A percentile compares a stretch with the other conserved stretches of the same genome.
Conservation (phyloP, 2,329 filamentous ascomycete species). For the Triangularia verruculosa region DNA sequence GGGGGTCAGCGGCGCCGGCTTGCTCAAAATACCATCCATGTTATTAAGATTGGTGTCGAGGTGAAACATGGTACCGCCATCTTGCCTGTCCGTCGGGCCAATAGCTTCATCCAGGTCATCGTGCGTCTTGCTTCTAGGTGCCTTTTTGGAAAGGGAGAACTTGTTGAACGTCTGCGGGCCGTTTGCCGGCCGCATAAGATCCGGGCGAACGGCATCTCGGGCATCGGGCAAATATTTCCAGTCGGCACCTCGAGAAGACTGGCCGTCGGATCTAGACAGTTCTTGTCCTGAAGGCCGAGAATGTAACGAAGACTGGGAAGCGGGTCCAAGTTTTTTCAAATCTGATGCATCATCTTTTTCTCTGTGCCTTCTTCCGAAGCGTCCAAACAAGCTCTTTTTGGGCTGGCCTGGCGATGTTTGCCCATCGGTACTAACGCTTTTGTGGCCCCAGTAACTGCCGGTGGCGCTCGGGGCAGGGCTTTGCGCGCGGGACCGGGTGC, state of each 20-base stretch:
- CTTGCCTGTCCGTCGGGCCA: conserved; percentile 55
- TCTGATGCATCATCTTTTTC: conserved; percentile 47
- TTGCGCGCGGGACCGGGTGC: conserved; percentile 59
- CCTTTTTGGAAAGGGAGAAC: conserved; percentile 60
- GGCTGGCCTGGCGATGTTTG: conserved; percentile 58
- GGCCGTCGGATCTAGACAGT: conserved; percentile 37
- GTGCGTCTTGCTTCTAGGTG: conserved; percentile 42
- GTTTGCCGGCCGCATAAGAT: conserved; percentile 25
- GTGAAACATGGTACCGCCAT: conserved; percentile 60
- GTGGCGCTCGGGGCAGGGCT: conserved; percentile 78
- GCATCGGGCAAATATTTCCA: conserved; percentile 16
- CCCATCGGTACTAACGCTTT: conserved; percentile 48
- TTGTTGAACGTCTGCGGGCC: conserved; percentile 58
- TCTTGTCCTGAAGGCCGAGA: conserved; percentile 50
- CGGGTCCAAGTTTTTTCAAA: conserved; percentile 48
- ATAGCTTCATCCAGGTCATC: conserved; percentile 59
- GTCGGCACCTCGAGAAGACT: conserved; percentile 24
- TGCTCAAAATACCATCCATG: conserved; percentile 86
- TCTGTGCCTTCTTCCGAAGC: conserved; percentile 47
- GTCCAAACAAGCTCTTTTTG: conserved; percentile 50
- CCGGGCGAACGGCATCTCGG: conserved; percentile 18
- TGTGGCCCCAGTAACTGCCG: conserved; percentile 53
- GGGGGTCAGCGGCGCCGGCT: conserved; percentile 67
- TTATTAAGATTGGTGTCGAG: conserved; percentile 86
- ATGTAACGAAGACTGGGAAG: conserved; percentile 49